These are phyloP conservation scores for Ustilago cynodontis DNA, from an alignment of 1,284 basidiomycete genomes.

Conservation along the genomic window DNA sequence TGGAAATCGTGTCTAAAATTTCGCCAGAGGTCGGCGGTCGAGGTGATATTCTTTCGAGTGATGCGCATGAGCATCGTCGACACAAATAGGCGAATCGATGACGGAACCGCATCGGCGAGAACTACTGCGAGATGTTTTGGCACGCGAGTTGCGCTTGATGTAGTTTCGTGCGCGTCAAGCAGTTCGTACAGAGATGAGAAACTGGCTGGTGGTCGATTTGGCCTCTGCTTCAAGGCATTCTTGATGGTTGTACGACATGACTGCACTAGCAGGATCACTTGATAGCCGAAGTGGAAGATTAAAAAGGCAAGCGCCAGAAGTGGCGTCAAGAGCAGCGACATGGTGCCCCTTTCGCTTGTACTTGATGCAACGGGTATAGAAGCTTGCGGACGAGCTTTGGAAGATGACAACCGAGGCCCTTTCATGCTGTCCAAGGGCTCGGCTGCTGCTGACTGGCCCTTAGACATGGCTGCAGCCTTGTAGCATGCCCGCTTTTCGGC, in stretches of 20 bases:
- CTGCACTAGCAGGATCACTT: conserved; percentile 4
- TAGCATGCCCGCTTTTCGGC: background rate
- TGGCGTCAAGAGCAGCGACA: conserved; percentile 23
- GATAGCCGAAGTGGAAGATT: conserved; percentile 33
- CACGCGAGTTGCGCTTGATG: conserved; percentile 8
- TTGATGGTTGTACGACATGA: background rate
- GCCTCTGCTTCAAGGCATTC: background rate
- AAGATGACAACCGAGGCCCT: background rate
- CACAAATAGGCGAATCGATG: conserved; percentile 29
- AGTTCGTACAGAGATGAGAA: conserved; percentile 20
- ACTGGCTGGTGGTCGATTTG: conserved; percentile 4
- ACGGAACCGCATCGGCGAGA: conserved; percentile 29
- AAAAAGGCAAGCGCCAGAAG: conserved; percentile 28
- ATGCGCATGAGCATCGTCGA: conserved; percentile 15
- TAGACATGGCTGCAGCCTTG: background rate
- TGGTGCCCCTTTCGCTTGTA: background rate
- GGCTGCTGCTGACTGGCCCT: conserved; percentile 6
- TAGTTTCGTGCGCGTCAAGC: conserved; percentile 6
- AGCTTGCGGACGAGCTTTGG: background rate
- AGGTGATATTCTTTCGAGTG: background rate
- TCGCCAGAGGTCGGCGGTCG: conserved; percentile 4
- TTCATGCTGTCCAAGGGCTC: background rate
- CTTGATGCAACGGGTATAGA: background rate
- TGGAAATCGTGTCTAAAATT: conserved; percentile 13
- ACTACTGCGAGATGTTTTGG: conserved; percentile 36